Base-by-base conservation (phyloP, 2,329 filamentous ascomycete species). In the Chalara sp. region DNA sequence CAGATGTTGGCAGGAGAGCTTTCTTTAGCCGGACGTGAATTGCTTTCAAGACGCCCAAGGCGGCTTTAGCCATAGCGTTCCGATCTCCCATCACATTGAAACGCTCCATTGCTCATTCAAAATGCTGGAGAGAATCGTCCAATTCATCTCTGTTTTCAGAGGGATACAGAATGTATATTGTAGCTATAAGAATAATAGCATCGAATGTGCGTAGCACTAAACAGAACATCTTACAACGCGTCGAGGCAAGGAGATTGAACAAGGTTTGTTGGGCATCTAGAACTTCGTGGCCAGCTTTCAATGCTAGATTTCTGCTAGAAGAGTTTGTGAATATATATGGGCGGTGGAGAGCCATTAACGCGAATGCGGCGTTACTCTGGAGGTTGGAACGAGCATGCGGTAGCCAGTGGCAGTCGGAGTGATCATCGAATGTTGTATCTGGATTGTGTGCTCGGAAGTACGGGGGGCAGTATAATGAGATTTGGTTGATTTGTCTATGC, bases 191-290 rank as follows among this genome's bases (percentile, higher is more conserved):
- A 12, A 84, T 78, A 21, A 83, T 75, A 11, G 81, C 80, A 58
- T 84, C 81, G 53, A 84, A 84, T 6, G 78, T 83, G 48, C 78
- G 79, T 48, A 81, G 82, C 61, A 83, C 83, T 4, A 84, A 68
- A 12, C 74, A 70, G 56, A 79, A 71, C 59, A 73, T 72, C 56
- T 73, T 74, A 57, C 76, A 82, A 47, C 80, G 74, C 41, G 75
- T 70, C 12, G 74, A 71, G 13, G 70, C 69, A 10, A 81, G 63
- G 32, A 69, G 66, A 49, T 72, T 68, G 57, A 66, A 66, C 32
- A 58, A 80, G 76, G 46, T 76, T 70, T 72, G 70, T 61, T 84
- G 80, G 12, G 76, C 68, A 29, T 76, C 71, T 2, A 84, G 69
- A 67, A 81, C 78, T 2, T 70, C 69, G 4, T 84, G 58, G 46